phyloP scores from a whole-genome alignment of 768 basidiomycete genomes.

The Filobasidium floriforme region DNA sequence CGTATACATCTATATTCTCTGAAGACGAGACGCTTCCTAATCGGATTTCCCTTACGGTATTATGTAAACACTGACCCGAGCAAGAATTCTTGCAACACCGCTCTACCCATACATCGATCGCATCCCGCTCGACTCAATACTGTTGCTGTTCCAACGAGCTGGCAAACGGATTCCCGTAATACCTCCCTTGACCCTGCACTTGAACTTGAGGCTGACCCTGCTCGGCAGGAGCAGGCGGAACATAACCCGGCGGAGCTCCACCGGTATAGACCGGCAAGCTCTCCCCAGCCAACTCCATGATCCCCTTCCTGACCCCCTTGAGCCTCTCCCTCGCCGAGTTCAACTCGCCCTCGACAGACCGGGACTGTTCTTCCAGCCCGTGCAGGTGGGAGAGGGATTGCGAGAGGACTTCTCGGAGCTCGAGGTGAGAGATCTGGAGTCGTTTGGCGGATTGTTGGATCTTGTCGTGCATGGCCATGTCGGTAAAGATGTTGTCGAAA shows the following conservation, averaged over 20 bases:
- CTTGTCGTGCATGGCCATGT: conserved; percentile 22
- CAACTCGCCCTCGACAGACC: conserved; percentile 6
- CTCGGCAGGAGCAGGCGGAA: conserved; percentile 1
- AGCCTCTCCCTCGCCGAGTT: conserved; percentile 8
- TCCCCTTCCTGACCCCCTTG: conserved; percentile 12
- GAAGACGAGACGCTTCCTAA: too few relatives aligned
- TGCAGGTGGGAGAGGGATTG: conserved; percentile 13
- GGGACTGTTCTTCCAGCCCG: conserved; percentile 5
- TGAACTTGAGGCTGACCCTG: not conserved
- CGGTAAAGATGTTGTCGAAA: conserved; percentile 24
- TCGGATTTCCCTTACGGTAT: too few relatives aligned
- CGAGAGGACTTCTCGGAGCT: conserved; percentile 10
- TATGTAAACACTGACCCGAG: too few relatives aligned
- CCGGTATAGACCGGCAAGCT: conserved; percentile 12
- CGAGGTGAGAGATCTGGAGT: conserved; percentile 3
- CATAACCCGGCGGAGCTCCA: not conserved
- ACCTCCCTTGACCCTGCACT: not conserved
- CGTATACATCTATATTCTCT: too few relatives aligned
- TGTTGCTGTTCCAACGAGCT: conserved; percentile 7
- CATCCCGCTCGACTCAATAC: too few relatives aligned
- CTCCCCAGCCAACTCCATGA: conserved; percentile 17
- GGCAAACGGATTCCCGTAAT: conserved; percentile 20
- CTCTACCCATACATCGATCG: too few relatives aligned
- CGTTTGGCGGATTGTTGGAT: conserved; percentile 14
- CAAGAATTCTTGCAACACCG: too few relatives aligned